Conservation (phyloP, 2,329 filamentous ascomycete genomes). For the Amylocarpus encephaloides region DNA sequence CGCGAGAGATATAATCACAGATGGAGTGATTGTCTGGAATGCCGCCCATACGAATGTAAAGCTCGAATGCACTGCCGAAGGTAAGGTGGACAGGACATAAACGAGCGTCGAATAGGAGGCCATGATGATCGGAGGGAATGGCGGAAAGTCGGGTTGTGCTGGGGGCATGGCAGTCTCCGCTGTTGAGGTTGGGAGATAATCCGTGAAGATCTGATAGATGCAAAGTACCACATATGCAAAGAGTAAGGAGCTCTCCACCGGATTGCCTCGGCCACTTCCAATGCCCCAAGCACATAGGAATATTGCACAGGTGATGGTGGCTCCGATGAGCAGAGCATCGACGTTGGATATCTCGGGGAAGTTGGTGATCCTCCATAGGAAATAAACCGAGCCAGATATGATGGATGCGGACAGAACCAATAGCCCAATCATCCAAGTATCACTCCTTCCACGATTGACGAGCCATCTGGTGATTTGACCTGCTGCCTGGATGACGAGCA, state of each 20-base stretch:
- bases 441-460: constrained; percentile 85
- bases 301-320: constrained; percentile 84
- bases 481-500: constrained; percentile 89
- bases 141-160: constrained; percentile 81
- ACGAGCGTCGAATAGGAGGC: constrained; percentile 91
- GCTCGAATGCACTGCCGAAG: constrained; percentile 73
- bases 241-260: constrained; percentile 87
- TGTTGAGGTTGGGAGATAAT: constrained; percentile 74
- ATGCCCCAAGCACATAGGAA: constrained; percentile 94
- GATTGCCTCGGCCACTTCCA: constrained; percentile 86
- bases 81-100: constrained; percentile 76
- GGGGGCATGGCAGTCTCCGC: constrained; percentile 47
- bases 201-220: constrained; percentile 98
- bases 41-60: constrained; percentile 85
- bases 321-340: constrained; percentile 87
- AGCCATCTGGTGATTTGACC: constrained; percentile 94
- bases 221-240: constrained; percentile 98
- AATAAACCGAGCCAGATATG: constrained; percentile 91
- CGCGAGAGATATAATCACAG: constrained; percentile 87
- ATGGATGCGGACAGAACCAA: constrained; percentile 83
- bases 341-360: constrained; percentile 91
- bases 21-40: constrained; percentile 91
- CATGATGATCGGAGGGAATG: constrained; percentile 97
- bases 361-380: constrained; percentile 88
- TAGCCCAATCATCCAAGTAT: constrained; percentile 93